Percentiles rank a stretch among this genome's conserved stretches.
These are phyloP conservation scores for Plasmodium fragile DNA, from an alignment of 169 alveolate species.

Conservation along the genomic window DNA sequence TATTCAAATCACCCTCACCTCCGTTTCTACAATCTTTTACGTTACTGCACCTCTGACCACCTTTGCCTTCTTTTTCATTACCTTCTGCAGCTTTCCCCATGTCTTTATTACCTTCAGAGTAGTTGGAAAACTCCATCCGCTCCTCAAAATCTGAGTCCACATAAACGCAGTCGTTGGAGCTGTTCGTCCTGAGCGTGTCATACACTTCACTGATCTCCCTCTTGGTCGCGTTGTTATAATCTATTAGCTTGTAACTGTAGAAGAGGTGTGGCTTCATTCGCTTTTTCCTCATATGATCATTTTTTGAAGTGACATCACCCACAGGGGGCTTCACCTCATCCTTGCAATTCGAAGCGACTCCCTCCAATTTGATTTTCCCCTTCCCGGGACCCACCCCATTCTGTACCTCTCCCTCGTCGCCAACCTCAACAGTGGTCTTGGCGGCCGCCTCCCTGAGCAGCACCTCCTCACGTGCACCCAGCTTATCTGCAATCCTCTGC, in stretches of 20 bases:
- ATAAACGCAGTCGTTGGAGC: conserved; percentile 37
- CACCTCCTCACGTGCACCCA: conserved; percentile 12
- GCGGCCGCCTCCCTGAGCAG: neutral
- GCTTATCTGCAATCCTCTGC: conserved; percentile 9
- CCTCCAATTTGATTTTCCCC: neutral
- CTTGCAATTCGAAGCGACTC: neutral
- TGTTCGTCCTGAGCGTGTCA: conserved; percentile 15
- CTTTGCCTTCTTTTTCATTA: neutral
- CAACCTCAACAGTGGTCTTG: neutral
- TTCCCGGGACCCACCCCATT: neutral
- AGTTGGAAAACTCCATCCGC: conserved; percentile 36
- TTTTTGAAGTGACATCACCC: neutral
- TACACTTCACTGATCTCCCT: conserved; percentile 43
- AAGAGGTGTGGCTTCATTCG: conserved; percentile 51
- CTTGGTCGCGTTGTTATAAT: conserved; percentile 65
- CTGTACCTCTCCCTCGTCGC: neutral
- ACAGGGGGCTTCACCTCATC: neutral
- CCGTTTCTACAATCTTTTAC: neutral
- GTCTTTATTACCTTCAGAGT: neutral
- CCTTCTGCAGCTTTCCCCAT: neutral
- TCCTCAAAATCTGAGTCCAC: conserved; percentile 54
- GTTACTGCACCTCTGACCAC: neutral
- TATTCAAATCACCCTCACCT: neutral
- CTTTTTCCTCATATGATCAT: neutral
- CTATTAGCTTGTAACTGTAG: conserved; percentile 67